Base-by-base conservation (phyloP, 345 rosid genomes). In the Pugionium cornutum region DNA sequence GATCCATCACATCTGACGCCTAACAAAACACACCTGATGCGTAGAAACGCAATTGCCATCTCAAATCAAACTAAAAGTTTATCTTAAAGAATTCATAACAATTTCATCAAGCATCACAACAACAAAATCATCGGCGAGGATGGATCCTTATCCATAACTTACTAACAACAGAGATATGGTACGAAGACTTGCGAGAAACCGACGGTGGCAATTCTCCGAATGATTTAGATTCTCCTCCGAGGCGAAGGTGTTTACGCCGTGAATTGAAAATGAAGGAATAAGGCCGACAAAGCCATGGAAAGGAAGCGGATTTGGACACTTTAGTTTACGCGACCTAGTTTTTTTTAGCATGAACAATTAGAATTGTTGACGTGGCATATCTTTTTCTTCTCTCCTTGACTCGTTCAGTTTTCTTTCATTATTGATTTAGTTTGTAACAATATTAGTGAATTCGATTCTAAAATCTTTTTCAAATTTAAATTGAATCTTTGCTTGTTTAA, bases 1-100 rank as follows among this genome's bases (percentile, higher is more conserved):
- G 55, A 76, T 75, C 72, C 79, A 76, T 55, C 37, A 60, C 60
- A 69, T 2, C 73, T 27, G 44, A 33, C 36, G 18, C 18, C 18
- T 18, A 18, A 18, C 18, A 18, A 18, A 18, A 18, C 18, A 18
- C 18, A 55, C 1, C 43, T 11, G 39, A 52, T 10, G 2, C 9
- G 28, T 37, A 9, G 33, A 61, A 45, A 4, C 9, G 46, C 9
- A 49, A 1, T 50, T 58, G 50, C 1, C 4, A 47, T 62, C 45
- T 61, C 49, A 62, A 47, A 45, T 7, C 3, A 37, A 35, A 6
- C 7, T 35, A 6, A 18, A 18, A 18, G 18, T 18, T 18, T 18
- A 18, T 18, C 18, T 18, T 18, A 18, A 18, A 18, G 18, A 18
- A 18, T 18, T 18, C 18, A 18, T 18, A 18, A 18, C 18, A 18